Conservation (phyloP, 805 yeast species). For the Lipomyces sp. region DNA sequence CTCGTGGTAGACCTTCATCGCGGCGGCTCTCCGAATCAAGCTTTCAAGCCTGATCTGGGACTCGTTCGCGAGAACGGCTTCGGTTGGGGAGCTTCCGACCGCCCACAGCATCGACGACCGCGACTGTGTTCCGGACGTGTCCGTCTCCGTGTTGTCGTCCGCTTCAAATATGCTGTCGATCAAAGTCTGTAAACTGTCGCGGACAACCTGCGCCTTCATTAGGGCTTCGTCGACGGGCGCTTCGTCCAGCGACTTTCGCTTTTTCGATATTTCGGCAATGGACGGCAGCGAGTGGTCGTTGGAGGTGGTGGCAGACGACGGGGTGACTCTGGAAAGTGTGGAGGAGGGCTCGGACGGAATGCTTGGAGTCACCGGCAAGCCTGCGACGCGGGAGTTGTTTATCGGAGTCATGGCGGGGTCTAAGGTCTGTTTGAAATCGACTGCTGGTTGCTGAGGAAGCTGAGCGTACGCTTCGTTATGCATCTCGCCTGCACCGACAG, state of each 20-base stretch:
- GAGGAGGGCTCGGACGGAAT: no score
- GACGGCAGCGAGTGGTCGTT: no score
- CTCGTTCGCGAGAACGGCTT: conserved; percentile 17
- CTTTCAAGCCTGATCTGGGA: conserved; percentile 15
- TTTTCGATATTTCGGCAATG: no score
- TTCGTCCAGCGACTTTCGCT: conserved; percentile 1
- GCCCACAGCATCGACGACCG: conserved; percentile 12
- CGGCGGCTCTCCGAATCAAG: conserved; percentile 7
- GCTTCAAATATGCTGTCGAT: conserved; percentile 23
- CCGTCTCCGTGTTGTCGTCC: conserved; percentile 18
- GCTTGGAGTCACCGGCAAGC: no score
- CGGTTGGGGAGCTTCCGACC: conserved; percentile 5
- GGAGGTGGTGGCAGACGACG: no score
- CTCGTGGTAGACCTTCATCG: conserved; percentile 3
- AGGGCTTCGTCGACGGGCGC: not conserved
- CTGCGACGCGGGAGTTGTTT: no score
- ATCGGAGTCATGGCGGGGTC: no score
- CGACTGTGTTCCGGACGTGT: conserved; percentile 15
- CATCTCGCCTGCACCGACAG: no score
- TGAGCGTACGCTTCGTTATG: no score
- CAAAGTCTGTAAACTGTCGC: conserved; percentile 9
- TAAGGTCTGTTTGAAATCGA: no score
- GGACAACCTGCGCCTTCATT: conserved; percentile 1
- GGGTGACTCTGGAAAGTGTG: no score
- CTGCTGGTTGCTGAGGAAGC: no score